phyloP scores from a whole-genome alignment of 1,284 basidiomycete genomes.

The Xerocomus nothofagi region DNA sequence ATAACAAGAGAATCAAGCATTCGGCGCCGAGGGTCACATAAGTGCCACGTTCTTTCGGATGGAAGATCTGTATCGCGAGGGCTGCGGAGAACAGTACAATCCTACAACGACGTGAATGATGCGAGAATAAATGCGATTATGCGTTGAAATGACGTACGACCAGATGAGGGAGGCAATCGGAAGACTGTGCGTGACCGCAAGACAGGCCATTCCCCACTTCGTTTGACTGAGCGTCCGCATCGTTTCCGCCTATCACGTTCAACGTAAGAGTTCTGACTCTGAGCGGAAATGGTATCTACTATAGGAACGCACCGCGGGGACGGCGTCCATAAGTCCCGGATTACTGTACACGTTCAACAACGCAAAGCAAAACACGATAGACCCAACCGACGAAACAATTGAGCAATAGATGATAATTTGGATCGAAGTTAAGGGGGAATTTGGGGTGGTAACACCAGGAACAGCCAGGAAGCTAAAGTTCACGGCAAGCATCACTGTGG shows the following conservation, averaged over 20 bases:
- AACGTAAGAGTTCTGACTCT: neutral
- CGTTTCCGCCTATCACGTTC: neutral
- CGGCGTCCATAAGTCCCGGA: slow-evolving; percentile 7
- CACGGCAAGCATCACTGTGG: slow-evolving; percentile 24
- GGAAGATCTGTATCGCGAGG: slow-evolving; percentile 15
- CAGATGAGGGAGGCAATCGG: slow-evolving; percentile 21
- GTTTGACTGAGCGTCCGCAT: slow-evolving; percentile 11
- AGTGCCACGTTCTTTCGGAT: neutral
- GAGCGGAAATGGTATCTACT: neutral
- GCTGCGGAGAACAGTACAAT: slow-evolving; percentile 14
- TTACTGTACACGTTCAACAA: slow-evolving; percentile 22
- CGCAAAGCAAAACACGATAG: slow-evolving; percentile 18
- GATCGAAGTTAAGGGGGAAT: neutral
- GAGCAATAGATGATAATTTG: slow-evolving; percentile 19
- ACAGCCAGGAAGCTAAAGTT: slow-evolving; percentile 24
- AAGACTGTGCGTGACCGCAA: slow-evolving; percentile 20
- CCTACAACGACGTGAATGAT: neutral
- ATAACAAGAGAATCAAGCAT: slow-evolving; percentile 8
- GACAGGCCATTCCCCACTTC: slow-evolving; percentile 11
- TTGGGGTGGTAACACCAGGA: slow-evolving; percentile 1
- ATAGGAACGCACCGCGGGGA: slow-evolving; percentile 12
- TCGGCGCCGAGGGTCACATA: slow-evolving; percentile 10
- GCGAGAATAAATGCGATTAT: neutral
- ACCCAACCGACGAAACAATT: slow-evolving; percentile 12
- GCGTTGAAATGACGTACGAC: slow-evolving; percentile 13